phyloP scores from a whole-genome alignment of 2,329 filamentous ascomycete genomes.

The Tolypocladium inflatum region DNA sequence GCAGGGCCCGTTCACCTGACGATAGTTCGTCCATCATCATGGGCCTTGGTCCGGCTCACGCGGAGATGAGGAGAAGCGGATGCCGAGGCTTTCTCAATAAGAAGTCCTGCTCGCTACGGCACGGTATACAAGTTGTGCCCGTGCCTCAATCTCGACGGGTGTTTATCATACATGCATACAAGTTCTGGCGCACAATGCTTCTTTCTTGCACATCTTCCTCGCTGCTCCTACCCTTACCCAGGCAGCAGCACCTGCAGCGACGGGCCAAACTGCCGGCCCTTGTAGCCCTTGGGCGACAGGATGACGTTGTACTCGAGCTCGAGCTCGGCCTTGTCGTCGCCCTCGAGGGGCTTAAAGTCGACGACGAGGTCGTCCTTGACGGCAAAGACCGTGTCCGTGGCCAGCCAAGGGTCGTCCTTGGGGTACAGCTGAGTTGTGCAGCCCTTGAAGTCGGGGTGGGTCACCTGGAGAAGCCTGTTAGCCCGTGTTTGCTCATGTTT shows the following conservation, averaged over 20 bases:
- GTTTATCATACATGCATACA: not conserved
- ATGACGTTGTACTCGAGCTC: slow-evolving; percentile 34
- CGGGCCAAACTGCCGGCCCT: slow-evolving; percentile 14
- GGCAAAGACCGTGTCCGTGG: slow-evolving; percentile 36
- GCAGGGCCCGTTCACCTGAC: not conserved
- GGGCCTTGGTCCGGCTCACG: not conserved
- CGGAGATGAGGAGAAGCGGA: not conserved
- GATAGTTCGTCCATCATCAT: not conserved
- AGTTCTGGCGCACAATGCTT: too few species aligned
- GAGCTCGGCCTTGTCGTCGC: slow-evolving; percentile 25
- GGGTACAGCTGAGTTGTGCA: slow-evolving; percentile 73
- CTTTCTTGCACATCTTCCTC: not conserved
- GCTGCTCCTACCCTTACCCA: not conserved
- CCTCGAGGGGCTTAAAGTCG: slow-evolving; percentile 35
- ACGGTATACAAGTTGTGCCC: not conserved
- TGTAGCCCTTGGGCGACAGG: slow-evolving; percentile 34
- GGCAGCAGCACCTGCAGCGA: not conserved
- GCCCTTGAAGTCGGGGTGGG: slow-evolving; percentile 57
- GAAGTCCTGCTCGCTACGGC: not conserved
- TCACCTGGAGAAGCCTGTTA: slow-evolving; percentile 23
- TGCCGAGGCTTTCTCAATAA: not conserved
- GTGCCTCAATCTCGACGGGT: not conserved
- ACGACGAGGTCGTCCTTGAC: slow-evolving; percentile 44
- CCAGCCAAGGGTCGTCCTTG: slow-evolving; percentile 54
- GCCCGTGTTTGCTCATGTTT: not conserved